These are phyloP conservation scores for Cornus suecica DNA, from an alignment of 148 eudicot species.

Conservation along the genomic window DNA sequence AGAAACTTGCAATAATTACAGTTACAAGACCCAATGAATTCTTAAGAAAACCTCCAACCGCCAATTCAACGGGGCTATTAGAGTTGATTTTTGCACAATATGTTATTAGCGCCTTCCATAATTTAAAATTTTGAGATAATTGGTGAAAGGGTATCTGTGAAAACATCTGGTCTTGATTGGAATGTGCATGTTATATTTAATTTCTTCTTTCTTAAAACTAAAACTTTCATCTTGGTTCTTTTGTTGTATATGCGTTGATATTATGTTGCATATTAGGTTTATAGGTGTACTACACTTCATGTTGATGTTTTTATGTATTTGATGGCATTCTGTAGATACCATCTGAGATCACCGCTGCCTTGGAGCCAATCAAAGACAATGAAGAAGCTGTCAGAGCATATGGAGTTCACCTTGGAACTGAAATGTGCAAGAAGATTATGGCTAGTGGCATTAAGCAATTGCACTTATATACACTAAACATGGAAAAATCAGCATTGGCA, in stretches of 20 bases:
- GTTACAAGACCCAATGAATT: too few species aligned
- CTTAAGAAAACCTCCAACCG: too few species aligned
- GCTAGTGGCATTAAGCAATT: constrained; percentile 78
- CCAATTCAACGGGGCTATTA: too few species aligned
- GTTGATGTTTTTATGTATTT: background rate
- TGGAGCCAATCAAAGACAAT: constrained; percentile 96
- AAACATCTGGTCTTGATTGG: background rate
- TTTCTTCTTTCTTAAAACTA: background rate
- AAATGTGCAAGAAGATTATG: constrained; percentile 98
- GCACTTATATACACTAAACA: constrained; percentile 89
- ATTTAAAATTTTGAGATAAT: too few species aligned
- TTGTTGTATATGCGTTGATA: background rate
- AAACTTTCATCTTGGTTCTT: background rate
- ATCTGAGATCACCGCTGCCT: constrained; percentile 71
- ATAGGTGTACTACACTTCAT: background rate
- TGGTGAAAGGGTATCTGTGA: background rate
- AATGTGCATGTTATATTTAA: background rate
- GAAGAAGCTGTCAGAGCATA: constrained; percentile 95
- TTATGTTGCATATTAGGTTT: background rate
- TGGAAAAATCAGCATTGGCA: constrained; percentile 97
- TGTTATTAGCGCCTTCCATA: background rate
- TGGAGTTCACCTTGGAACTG: constrained; percentile 96
- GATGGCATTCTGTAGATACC: constrained; percentile 53
- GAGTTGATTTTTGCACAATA: background rate
- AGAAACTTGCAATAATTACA: too few species aligned